Evolutionary conservation across 164 flowering plant genomes (phyloP), one percentile per base, ranked within the genome.

Genomic region (Macadamia integrifolia): DNA sequence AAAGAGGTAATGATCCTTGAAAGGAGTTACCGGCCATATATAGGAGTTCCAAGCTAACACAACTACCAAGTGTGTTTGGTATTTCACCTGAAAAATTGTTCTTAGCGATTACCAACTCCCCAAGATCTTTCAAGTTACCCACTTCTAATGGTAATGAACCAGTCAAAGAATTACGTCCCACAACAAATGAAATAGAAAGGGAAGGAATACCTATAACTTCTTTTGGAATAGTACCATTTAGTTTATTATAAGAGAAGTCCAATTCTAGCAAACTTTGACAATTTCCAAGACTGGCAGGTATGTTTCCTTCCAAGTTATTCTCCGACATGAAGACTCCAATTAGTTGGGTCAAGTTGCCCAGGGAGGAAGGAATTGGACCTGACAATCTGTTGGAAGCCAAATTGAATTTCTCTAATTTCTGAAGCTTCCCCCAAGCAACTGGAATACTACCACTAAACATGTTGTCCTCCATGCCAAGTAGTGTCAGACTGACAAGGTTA

Each of bases 21-120:
- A 80, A 74, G 15, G 2, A 29, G 42, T 80, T 80, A 0, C 60
- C 69, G 0, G 42, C 66, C 71, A 56, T 23, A 23, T 23, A 23
- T 23, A 23, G 23, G 23, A 23, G 23, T 23, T 23, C 23, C 23
- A 23, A 23, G 14, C 46, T 29, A 2, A 55, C 1, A 60, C 81
- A 82, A 29, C 69, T 64, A 11, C 72, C 77, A 13, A 82, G 31
- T 0, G 50, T 55, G 12, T 49, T 29, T 0, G 83, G 79, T 62
- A 80, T 76, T 53, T 50, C 56, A 15, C 80, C 80, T 0, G 79
- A 76, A 7, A 80, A 64, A 5, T 58, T 71, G 63, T 83, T 83
- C 29, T 58, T 55, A 0, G 78, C 62, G 0, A 78, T 9, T 6
- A 64, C 72, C 13, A 80, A 65, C 32, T 53, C 67, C 4, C 6